Conservation (phyloP, 768 basidiomycete genomes). For the Podaxis carcinomalis region DNA sequence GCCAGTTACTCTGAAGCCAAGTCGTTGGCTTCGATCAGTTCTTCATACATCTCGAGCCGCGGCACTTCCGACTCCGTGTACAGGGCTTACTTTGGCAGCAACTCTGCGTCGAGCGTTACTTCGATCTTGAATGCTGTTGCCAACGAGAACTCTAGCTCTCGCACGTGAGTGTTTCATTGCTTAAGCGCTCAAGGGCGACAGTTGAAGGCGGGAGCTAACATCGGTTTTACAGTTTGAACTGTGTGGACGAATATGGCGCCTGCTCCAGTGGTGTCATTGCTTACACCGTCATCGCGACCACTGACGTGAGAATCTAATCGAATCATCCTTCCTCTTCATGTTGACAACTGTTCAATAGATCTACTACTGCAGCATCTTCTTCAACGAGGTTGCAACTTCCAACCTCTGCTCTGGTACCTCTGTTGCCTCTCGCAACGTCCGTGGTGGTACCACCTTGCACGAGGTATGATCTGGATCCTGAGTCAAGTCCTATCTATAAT, state of each 20-base stretch:
- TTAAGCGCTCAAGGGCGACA: neutral
- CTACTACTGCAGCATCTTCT: slow-evolving; percentile 45
- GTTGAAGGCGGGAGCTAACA: neutral
- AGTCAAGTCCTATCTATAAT: neutral
- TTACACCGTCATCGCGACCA: slow-evolving; percentile 41
- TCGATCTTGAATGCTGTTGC: slow-evolving; percentile 34
- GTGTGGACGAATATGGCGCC: slow-evolving; percentile 32
- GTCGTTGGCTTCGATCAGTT: slow-evolving; percentile 27
- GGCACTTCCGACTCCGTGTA: slow-evolving; percentile 35
- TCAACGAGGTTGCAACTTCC: slow-evolving; percentile 34
- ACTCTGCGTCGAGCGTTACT: slow-evolving; percentile 29
- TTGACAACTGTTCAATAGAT: slow-evolving; percentile 24
- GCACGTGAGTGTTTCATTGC: slow-evolving; percentile 27
- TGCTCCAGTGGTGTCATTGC: slow-evolving; percentile 38
- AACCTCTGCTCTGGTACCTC: slow-evolving; percentile 39
- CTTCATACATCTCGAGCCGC: slow-evolving; percentile 30
- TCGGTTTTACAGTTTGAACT: slow-evolving; percentile 29
- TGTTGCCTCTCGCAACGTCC: slow-evolving; percentile 39
- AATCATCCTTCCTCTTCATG: neutral
- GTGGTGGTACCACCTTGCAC: slow-evolving; percentile 44
- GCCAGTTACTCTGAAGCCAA: slow-evolving; percentile 38
- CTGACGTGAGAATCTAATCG: slow-evolving; percentile 26
- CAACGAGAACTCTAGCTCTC: slow-evolving; percentile 32
- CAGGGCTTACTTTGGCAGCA: slow-evolving; percentile 35
- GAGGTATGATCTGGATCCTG: slow-evolving; percentile 23